Percentiles rank a stretch among this genome's conserved stretches.
These are phyloP conservation scores for Fomes fomentarius DNA, from an alignment of 1,284 basidiomycete genomes.

Conservation along the genomic window DNA sequence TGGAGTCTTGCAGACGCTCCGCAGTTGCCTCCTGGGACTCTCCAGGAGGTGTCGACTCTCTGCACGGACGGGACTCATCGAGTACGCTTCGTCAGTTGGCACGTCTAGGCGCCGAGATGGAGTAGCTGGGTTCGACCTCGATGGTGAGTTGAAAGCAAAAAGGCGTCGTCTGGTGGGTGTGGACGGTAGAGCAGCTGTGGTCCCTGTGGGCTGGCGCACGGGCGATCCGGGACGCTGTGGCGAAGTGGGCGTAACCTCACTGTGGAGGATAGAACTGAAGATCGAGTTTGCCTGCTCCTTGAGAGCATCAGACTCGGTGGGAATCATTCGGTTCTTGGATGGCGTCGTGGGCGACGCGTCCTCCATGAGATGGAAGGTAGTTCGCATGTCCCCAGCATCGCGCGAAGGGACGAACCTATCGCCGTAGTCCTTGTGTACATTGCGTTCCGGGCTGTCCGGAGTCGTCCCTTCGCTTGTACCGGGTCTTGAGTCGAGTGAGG, in stretches of 20 bases:
- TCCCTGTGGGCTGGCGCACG: conserved; percentile 45
- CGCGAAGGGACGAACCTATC: conserved; percentile 78
- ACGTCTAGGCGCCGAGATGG: conserved; percentile 71
- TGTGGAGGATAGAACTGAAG: conserved; percentile 73
- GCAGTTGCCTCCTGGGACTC: conserved; percentile 79
- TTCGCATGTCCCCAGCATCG: conserved; percentile 73
- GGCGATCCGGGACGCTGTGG: conserved; percentile 64
- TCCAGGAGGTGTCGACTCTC: conserved; percentile 86
- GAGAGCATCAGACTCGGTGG: conserved; percentile 76
- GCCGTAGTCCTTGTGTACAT: conserved; percentile 60
- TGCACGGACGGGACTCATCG: conserved; percentile 87
- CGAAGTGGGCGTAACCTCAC: conserved; percentile 74
- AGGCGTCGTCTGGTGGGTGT: conserved; percentile 71
- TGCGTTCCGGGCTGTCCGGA: conserved; percentile 56
- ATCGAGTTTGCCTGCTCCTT: conserved; percentile 84
- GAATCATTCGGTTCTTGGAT: conserved; percentile 71
- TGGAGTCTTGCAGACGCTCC: conserved; percentile 92
- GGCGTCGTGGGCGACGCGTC: conserved; percentile 68
- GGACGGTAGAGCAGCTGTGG: conserved; percentile 47
- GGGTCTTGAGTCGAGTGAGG: conserved; percentile 56
- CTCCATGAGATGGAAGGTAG: conserved; percentile 77
- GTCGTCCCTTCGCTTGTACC: conserved; percentile 57
- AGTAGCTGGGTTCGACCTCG: conserved; percentile 56
- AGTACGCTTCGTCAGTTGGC: conserved; percentile 85
- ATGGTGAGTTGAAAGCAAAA: conserved; percentile 71